phyloP scores from a whole-genome alignment of 768 basidiomycete species.

The Suillus cothurnatus region DNA sequence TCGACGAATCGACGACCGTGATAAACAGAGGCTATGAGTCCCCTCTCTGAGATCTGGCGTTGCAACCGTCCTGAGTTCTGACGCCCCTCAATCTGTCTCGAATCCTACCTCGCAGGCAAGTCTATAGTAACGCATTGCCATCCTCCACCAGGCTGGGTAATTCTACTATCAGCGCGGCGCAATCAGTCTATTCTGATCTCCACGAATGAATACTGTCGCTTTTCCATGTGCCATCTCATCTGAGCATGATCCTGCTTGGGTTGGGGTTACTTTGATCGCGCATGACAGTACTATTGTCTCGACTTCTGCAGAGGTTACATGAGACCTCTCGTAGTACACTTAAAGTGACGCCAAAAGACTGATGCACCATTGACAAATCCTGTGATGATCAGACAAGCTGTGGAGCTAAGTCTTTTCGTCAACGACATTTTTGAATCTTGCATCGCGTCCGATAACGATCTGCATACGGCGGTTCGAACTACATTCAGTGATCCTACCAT shows the following conservation, averaged over 20 bases:
- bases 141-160: no score
- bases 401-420: no score
- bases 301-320: neutral
- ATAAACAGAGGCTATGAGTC: no score
- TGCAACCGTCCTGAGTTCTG: no score
- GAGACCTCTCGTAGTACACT: neutral
- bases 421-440: neutral
- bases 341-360: neutral
- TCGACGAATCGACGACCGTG: no score
- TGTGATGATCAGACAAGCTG: no score
- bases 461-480: no score
- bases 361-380: neutral
- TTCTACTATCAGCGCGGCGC: neutral
- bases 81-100: neutral
- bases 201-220: neutral
- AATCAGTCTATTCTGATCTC: neutral
- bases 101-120: neutral
- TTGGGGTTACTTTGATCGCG: neutral
- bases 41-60: no score
- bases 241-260: neutral
- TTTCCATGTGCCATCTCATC: neutral
- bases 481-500: no score
- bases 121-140: no score
- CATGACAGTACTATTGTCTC: neutral
- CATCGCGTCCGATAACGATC: neutral